Percentiles rank a stretch among this genome's conserved stretches.
These are phyloP conservation scores for Malus asiatica DNA, from an alignment of 306 rosid species.

Conservation along the genomic window DNA sequence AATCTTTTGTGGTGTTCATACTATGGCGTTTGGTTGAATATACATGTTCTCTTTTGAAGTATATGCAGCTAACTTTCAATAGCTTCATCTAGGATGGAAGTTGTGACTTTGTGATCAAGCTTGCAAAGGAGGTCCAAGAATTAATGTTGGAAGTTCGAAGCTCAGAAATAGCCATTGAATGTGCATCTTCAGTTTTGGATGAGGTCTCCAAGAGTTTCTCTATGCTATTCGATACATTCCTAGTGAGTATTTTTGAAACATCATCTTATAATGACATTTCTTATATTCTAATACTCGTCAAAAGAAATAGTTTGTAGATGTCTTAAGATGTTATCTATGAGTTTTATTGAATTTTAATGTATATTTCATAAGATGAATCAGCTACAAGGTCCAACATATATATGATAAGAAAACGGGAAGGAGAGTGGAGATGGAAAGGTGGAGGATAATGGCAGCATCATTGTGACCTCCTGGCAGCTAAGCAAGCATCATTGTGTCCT, in stretches of 20 bases:
- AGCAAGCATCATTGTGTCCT: no score
- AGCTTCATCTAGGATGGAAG: constrained; percentile 47
- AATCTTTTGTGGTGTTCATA: background rate
- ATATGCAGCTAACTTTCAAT: constrained; percentile 20
- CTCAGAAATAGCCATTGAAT: constrained; percentile 42
- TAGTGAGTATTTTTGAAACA: constrained; percentile 45
- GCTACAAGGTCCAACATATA: no score
- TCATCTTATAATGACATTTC: constrained; percentile 4
- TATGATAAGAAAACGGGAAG: no score
- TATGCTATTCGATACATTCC: constrained; percentile 38
- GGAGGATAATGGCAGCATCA: no score
- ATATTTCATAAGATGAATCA: no score
- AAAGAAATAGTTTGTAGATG: background rate
- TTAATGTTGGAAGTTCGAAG: constrained; percentile 50
- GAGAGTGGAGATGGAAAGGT: no score
- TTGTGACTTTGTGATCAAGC: constrained; percentile 35
- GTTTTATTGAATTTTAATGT: no score
- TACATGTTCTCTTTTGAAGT: background rate
- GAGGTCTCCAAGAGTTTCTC: constrained; percentile 53
- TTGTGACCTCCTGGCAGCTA: no score
- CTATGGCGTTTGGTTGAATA: background rate
- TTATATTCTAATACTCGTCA: background rate
- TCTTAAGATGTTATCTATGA: constrained; percentile 5
- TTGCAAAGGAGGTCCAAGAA: constrained; percentile 50
- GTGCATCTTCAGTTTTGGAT: constrained; percentile 44